These are phyloP conservation scores for Fusarium odoratissimum DNA, from an alignment of 2,329 filamentous ascomycete genomes.

Conservation along the genomic window DNA sequence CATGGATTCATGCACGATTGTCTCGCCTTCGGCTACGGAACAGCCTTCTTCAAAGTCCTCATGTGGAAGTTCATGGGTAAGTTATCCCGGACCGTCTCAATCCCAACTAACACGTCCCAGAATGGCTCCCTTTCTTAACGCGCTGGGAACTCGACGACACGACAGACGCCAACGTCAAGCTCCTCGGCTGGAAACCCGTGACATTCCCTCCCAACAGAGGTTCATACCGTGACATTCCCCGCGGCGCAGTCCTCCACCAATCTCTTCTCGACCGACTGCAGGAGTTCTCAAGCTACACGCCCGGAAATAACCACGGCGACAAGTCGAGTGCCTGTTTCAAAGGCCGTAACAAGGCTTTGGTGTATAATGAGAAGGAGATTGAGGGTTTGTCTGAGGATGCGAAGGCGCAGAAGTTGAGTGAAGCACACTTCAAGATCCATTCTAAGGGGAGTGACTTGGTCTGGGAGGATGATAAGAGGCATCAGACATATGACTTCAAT, in stretches of 20 bases:
- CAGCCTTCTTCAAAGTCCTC: conserved; percentile 53
- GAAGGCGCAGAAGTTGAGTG: background rate
- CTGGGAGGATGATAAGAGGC: conserved; percentile 18
- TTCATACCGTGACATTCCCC: conserved; percentile 53
- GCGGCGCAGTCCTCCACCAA: conserved; percentile 54
- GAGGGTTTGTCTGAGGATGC: background rate
- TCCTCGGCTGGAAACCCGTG: conserved; percentile 36
- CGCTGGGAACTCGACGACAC: conserved; percentile 53
- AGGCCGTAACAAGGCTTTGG: conserved; percentile 36
- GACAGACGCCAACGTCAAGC: conserved; percentile 25
- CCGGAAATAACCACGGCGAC: conserved; percentile 50
- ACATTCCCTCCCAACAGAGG: conserved; percentile 55
- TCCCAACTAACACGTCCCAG: conserved; percentile 35
- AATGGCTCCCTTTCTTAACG: conserved; percentile 54
- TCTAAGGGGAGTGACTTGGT: background rate
- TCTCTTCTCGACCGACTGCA: conserved; percentile 52
- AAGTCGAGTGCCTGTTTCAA: conserved; percentile 42
- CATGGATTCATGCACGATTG: conserved; percentile 54
- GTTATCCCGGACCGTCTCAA: background rate
- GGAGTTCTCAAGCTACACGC: conserved; percentile 46
- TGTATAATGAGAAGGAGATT: conserved; percentile 6
- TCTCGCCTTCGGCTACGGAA: conserved; percentile 52
- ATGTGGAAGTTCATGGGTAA: conserved; percentile 59
- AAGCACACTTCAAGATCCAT: conserved; percentile 22
- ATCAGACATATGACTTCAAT: conserved; percentile 37